Base-by-base conservation (phyloP, 2,329 filamentous ascomycete genomes). In the Monosporascus sp. region DNA sequence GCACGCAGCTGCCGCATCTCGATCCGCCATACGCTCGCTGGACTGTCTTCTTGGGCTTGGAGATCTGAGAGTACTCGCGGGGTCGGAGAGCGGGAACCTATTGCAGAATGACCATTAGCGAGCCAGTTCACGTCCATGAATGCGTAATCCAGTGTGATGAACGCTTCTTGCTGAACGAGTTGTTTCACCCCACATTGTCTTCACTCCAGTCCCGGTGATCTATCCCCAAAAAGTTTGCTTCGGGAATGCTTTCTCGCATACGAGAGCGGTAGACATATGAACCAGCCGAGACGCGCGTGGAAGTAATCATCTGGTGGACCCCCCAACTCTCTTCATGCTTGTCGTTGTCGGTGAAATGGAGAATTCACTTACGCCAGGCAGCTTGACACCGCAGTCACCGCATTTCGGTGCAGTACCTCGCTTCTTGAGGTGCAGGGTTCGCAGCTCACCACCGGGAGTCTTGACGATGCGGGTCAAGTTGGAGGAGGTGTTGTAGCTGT, bases 361-460 rank as follows among this genome's bases (percentile, higher is more conserved):
- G 48, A 52, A 46, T 62, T 53, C 60, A 95, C 91, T 88, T 90
- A 99, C 92, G 78, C 94, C 94, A 73, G 90, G 85, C 71, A 99
- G 88, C 83, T 97, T 97, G 81, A 85, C 85, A 73, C 94, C 94
- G 74, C 95, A 99, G 84, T 99, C 94, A 84, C 95, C 90, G 76
- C 94, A 99, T 85, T 99, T 99, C 74, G 94, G 94, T 63, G 92
- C 89, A 75, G 91, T 96, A 69, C 92, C 94, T 76, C 87, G 89
- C 90, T 99, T 99, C 89, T 97, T 97, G 83, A 97, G 92, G 88
- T 99, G 93, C 69, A 97, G 89, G 74, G 96, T 87, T 76, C 94
- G 87, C 72, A 96, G 87, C 76, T 93, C 85, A 75, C 94, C 94
- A 76, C 94, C 95, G 66, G 95, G 94, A 66, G 94, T 99, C 85